Base-by-base conservation (phyloP, 108 stramenopile genomes). In the Skeletonema potamos region DNA sequence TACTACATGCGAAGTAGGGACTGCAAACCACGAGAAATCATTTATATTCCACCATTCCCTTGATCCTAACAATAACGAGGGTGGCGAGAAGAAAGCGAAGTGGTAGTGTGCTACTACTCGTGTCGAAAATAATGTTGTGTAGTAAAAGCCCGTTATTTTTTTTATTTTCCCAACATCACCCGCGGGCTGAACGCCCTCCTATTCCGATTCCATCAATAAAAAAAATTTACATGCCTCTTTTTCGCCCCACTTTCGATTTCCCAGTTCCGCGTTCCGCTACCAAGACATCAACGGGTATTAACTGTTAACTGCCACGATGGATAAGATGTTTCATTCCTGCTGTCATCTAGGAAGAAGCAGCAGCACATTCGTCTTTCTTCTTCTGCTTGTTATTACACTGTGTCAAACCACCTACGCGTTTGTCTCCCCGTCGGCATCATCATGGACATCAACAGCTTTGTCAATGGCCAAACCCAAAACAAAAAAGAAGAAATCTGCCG, bases 1-100 rank as follows among this genome's bases (percentile, higher is more conserved):
- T 17, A 66, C 89, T 15, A 81, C 87, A 60, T 94, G 93, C 59
- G 84, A 86, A 17, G 69, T 66, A 18, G 81, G 64, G 4, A 79
- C 46, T 9, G 88, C 80, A 18, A 91, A 94, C 70, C 84, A 86
- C 55, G 65, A 88, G 3, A 85, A 87, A 64, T 72, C 86, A 5
- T 87, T 83, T 34, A 73, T 84, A 13, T 90, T 90, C 29, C 83
- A 84, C 62, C 56, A 70, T 34, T 56, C 64, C 70, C 77, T 86
- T 62, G 83, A 84, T 54, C 66, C 73, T 3, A 66, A 79, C 20
- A 74, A 73, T 44, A 82, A 82, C 33, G 76, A 77, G 18, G 76
- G 69, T 11, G 76, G 76, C 6, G 69, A 77, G 55, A 77, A 77
- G 51, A 77, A 69, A 28, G 56, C 63, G 20, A 65, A 77, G 44